Percentiles rank a stretch among this genome's conserved stretches.
These are phyloP conservation scores for Gamarada debralockiae DNA, from an alignment of 495 filamentous ascomycete species.

Conservation along the genomic window DNA sequence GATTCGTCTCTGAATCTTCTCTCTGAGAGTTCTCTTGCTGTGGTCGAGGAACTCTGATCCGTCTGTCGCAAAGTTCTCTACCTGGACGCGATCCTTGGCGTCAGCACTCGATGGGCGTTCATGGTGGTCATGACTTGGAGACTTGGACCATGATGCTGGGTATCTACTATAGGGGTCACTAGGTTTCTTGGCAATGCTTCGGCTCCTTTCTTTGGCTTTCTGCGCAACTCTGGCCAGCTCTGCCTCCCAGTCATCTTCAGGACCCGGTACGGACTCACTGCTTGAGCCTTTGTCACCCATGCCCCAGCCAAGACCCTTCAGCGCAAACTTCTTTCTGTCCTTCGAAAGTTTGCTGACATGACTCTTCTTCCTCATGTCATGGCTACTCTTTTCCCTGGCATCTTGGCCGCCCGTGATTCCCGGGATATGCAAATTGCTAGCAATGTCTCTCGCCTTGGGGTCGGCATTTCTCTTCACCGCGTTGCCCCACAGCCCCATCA, in stretches of 20 bases:
- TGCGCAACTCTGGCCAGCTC: conserved; percentile 14
- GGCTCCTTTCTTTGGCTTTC: conserved; percentile 20
- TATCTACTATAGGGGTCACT: conserved; percentile 11
- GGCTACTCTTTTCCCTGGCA: neutral
- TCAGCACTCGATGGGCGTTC: conserved; percentile 13
- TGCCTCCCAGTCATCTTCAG: conserved; percentile 19
- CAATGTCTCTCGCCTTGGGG: conserved; percentile 1
- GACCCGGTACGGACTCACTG: neutral
- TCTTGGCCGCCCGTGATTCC: neutral
- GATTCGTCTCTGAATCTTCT: neutral
- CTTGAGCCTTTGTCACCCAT: neutral
- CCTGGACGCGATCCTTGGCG: conserved; percentile 6
- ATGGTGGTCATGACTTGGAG: conserved; percentile 17
- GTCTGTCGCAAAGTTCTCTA: conserved; percentile 19
- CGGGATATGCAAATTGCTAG: neutral
- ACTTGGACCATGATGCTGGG: conserved; percentile 21
- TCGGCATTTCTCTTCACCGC: conserved; percentile 6
- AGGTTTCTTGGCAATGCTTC: conserved; percentile 15
- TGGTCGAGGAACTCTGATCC: neutral
- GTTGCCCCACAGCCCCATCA: conserved; percentile 10
- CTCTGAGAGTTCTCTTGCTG: conserved; percentile 3
- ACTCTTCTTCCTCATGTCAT: conserved; percentile 8
- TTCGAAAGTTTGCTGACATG: neutral
- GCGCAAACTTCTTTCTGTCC: neutral
- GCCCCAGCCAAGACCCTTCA: neutral